These are phyloP conservation scores for Saturnispora halmiae DNA, from an alignment of 805 yeast genomes.

Conservation along the genomic window DNA sequence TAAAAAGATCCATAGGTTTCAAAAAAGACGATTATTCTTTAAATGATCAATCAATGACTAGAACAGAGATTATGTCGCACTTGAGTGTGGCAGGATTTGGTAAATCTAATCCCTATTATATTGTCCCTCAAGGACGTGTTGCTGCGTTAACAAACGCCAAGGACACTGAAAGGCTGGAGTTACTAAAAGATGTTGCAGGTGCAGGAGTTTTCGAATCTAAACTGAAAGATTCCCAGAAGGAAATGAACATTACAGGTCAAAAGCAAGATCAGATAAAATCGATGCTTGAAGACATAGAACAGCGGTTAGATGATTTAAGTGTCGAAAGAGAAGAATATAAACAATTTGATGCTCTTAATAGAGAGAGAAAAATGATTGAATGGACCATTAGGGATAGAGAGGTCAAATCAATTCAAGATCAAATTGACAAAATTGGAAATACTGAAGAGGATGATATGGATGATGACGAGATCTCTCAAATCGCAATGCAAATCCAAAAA, in stretches of 20 bases:
- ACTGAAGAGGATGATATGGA: constrained; percentile 35
- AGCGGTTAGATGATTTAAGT: constrained; percentile 67
- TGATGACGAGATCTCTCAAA: constrained; percentile 43
- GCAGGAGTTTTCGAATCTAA: constrained; percentile 84
- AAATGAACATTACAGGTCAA: constrained; percentile 63
- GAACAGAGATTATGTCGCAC: constrained; percentile 70
- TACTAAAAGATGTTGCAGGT: constrained; percentile 90
- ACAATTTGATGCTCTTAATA: constrained; percentile 58
- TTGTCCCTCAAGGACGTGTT: constrained; percentile 94
- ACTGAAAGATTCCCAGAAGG: constrained; percentile 67
- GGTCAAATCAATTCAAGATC: constrained; percentile 47
- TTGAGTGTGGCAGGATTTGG: constrained; percentile 91
- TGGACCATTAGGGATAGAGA: constrained; percentile 74
- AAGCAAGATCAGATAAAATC: constrained; percentile 68
- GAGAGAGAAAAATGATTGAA: constrained; percentile 60
- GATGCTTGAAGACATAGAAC: constrained; percentile 59
- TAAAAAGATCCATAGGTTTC: constrained; percentile 86
- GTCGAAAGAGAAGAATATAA: constrained; percentile 70
- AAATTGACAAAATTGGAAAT: constrained; percentile 58
- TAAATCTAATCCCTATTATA: constrained; percentile 83
- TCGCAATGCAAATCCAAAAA: constrained; percentile 45
- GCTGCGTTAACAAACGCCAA: constrained; percentile 83
- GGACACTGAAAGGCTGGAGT: constrained; percentile 67
- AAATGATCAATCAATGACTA: constrained; percentile 69
- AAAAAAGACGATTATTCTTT: constrained; percentile 86